Base-by-base conservation (phyloP, 768 basidiomycete species). In the Boletus sp. region DNA sequence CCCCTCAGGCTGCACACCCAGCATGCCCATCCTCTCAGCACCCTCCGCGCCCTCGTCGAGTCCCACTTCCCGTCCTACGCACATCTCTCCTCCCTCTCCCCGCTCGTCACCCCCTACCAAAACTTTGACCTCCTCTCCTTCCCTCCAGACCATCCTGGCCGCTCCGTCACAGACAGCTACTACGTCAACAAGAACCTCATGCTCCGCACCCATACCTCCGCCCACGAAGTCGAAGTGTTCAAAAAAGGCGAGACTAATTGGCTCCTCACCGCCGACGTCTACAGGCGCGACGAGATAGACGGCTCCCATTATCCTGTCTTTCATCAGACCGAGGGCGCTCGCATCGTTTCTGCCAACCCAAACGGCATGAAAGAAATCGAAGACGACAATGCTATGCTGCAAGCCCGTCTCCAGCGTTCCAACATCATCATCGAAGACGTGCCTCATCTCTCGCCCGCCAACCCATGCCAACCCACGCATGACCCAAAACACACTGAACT, bases 71-170 rank as follows among this genome's bases (percentile, higher is more conserved):
- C 85, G 6, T 74, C 83, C 51, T 93, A 85, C 70, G 72, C 83
- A 14, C 84, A 88, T 56, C 73, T 91, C 42, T 83, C 87, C 13
- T 87, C 90, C 21, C 76, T 91, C 55, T 89, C 93, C 2, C 93
- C 97, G 2, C 74, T 98, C 56, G 97, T 99, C 50, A 86, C 93
- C 4, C 91, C 93, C 2, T 77, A 77, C 68, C 84, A 94, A 71
- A 99, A 95, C 74, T 99, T 99, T 70, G 97, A 99, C 72, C 91
- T 96, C 61, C 85, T 99, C 32, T 93, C 92, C 4, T 98, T 99
- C 74, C 87, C 96, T 0, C 64, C 75, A 14, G 94, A 98, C 75
- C 97, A 99, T 69, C 94, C 96, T 1, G 96, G 97, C 17, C 84
- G 97, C 55, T 79, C 88, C 23, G 77, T 84, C 42, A 91, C 90